phyloP scores from a whole-genome alignment of 768 basidiomycete species.

The Omphalotus guepiniiformis region DNA sequence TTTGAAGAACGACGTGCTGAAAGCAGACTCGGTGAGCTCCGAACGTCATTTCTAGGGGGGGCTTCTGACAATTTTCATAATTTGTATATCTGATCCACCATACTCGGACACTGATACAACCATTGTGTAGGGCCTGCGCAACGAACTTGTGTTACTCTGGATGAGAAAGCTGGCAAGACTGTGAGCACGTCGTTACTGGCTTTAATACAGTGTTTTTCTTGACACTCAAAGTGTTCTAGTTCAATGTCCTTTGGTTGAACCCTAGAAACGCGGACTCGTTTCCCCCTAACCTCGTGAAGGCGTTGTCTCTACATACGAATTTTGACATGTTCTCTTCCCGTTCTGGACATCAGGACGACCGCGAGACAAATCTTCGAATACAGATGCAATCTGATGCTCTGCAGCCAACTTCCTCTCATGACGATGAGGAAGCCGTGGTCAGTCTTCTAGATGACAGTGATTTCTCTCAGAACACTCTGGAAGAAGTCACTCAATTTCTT shows the following conservation, averaged over 20 bases:
- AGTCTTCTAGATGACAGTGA: too few relatives aligned
- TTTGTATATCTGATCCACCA: conserved; percentile 4
- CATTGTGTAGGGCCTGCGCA: conserved; percentile 49
- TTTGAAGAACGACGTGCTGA: conserved; percentile 77
- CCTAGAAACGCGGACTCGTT: conserved; percentile 60
- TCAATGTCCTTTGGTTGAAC: conserved; percentile 79
- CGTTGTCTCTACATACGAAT: conserved; percentile 39
- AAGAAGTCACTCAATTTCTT: conserved; percentile 66
- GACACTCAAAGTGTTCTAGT: conserved; percentile 37
- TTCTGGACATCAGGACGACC: background rate
- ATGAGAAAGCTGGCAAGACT: conserved; percentile 66
- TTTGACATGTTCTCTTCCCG: conserved; percentile 9
- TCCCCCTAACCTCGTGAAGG: conserved; percentile 61
- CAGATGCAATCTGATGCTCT: conserved; percentile 79
- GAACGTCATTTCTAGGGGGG: conserved; percentile 1
- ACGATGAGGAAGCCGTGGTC: conserved; percentile 16
- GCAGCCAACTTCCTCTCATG: conserved; percentile 40
- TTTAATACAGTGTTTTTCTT: conserved; percentile 3
- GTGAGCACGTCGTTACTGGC: conserved; percentile 33
- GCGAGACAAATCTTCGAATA: conserved; percentile 11
- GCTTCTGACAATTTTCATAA: background rate
- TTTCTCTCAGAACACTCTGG: conserved; percentile 52
- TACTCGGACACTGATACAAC: conserved; percentile 1
- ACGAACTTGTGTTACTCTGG: conserved; percentile 68
- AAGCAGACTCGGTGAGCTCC: conserved; percentile 48